Conservation (phyloP, 2,329 filamentous ascomycete genomes). For the Cytospora piceae region DNA sequence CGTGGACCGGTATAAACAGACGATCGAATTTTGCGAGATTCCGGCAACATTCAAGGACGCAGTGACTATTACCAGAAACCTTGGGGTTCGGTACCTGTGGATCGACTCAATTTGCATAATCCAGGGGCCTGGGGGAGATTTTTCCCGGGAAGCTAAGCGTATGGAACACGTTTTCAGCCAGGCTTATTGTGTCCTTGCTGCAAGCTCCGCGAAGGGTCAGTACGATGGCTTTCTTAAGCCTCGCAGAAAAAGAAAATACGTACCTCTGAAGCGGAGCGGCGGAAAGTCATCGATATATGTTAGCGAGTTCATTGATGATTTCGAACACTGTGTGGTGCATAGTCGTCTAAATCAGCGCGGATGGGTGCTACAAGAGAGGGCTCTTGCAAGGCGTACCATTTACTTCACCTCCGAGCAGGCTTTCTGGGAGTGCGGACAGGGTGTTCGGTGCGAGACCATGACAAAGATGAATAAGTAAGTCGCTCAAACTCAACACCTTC, state of each 20-base stretch:
- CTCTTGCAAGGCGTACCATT: constrained; percentile 42
- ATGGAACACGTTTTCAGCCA: constrained; percentile 38
- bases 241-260: constrained; percentile 14
- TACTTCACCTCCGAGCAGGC: constrained; percentile 42
- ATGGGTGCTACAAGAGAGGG: constrained; percentile 47
- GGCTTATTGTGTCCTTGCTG: constrained; percentile 37
- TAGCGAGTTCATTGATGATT: constrained; percentile 38
- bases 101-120: constrained; percentile 36
- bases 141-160: constrained; percentile 31
- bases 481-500: background rate
- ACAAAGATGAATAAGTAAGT: constrained; percentile 41
- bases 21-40: constrained; percentile 19
- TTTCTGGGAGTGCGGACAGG: constrained; percentile 45
- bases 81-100: constrained; percentile 32
- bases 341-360: constrained; percentile 40
- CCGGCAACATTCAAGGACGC: constrained; percentile 32
- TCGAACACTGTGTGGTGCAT: constrained; percentile 39
- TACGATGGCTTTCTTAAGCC: constrained; percentile 34
- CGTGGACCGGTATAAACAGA: background rate
- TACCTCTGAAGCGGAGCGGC: constrained; percentile 18
- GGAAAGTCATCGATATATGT: constrained; percentile 34
- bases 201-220: constrained; percentile 28
- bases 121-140: constrained; percentile 32
- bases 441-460: constrained; percentile 43
- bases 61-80: constrained; percentile 25